Base-by-base conservation (phyloP, 2,329 filamentous ascomycete species). In the Pseudocercospora musae region DNA sequence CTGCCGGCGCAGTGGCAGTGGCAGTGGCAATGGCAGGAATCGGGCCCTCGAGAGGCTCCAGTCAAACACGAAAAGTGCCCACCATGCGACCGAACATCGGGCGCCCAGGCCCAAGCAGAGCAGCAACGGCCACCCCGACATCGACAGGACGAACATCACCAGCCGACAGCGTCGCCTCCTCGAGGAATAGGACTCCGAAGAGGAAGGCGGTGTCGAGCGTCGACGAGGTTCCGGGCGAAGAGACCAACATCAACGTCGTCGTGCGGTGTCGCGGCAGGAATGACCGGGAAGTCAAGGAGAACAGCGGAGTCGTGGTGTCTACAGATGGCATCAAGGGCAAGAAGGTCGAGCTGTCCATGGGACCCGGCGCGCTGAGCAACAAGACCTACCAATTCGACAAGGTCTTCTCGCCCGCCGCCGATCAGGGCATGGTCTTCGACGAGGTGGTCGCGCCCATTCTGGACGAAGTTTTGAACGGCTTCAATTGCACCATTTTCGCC, bases 401-500 rank as follows among this genome's bases (percentile, higher is more conserved):
- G 74, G 95, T 98, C 68, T 99, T 96, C 73, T 97, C 95, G 0
- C 90, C 90, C 0, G 95, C 94, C 0, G 94, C 95, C 1, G 95
- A 98, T 72, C 95, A 99, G 78, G 86, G 83, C 57, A 96, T 96
- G 84, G 83, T 99, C 8, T 99, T 95, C 74, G 94, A 99, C 68
- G 94, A 98, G 77, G 93, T 96, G 4, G 95, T 98, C 15, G 87
- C 89, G 67, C 96, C 96, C 0, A 94, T 99, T 60, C 74, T 99
- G 33, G 92, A 96, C 69, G 93, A 99, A 84, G 96, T 98, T 83
- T 84, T 99, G 46, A 85, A 88, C 23, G 95, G 95, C 57, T 98
- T 91, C 79, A 99, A 99, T 76, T 99, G 95, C 79, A 99, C 95
- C 4, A 96, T 99, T 63, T 99, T 99, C 72, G 95, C 95, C 33